Evolutionary conservation across 805 yeast genomes (phyloP).

Genomic region (Candida dajiaensis): DNA sequence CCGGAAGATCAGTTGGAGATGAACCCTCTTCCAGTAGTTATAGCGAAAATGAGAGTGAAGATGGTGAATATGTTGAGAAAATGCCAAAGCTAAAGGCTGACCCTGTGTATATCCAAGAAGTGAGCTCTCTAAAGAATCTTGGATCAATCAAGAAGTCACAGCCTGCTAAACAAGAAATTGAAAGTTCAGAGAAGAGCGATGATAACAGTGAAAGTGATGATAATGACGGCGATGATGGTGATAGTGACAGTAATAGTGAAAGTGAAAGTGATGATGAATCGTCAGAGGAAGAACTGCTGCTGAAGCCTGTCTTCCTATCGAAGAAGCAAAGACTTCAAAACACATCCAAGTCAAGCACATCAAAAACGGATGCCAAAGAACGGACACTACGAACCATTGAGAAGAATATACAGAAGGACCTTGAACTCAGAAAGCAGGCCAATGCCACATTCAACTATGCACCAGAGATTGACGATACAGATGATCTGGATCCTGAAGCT

Average conservation of each 20-base stretch:
- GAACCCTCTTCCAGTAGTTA: neutral
- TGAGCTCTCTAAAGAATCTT: neutral
- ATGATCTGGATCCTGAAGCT: constrained; percentile 48
- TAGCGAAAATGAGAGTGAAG: neutral
- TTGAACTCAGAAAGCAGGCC: constrained; percentile 14
- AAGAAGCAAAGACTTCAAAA: constrained; percentile 7
- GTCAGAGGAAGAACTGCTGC: constrained; percentile 12
- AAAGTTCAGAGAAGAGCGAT: constrained; percentile 26
- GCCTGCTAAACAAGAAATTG: constrained; percentile 17
- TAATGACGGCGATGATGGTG: constrained; percentile 14
- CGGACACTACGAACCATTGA: constrained; percentile 21
- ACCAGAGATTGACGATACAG: constrained; percentile 49
- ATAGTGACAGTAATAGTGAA: constrained; percentile 8
- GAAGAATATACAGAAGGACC: constrained; percentile 22
- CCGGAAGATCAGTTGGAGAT: constrained; percentile 1
- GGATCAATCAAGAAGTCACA: neutral
- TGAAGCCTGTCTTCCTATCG: constrained; percentile 23
- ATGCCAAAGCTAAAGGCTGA: neutral
- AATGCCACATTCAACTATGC: constrained; percentile 21
- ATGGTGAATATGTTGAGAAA: neutral
- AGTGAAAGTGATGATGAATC: constrained; percentile 6
- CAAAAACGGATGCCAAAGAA: constrained; percentile 21
- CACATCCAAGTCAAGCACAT: neutral
- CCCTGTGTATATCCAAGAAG: neutral
- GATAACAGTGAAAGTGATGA: constrained; percentile 28